Base-by-base conservation (phyloP, 192 early-diverging fungal genomes). In the Lobosporangium transversale region DNA sequence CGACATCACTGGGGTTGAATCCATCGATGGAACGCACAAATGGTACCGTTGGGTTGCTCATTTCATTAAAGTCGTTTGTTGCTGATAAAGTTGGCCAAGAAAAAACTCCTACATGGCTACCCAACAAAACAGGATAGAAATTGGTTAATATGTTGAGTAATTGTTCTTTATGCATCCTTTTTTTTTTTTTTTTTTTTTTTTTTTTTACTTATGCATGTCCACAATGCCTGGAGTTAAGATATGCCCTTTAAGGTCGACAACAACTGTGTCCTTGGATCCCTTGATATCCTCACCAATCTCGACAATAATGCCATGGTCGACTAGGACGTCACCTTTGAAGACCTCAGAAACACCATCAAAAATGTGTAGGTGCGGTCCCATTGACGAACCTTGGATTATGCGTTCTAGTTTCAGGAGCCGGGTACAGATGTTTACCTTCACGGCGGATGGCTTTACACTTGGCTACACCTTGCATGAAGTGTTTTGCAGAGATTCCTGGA, bases 191-290 rank as follows among this genome's bases (percentile, higher is more conserved):
- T 23, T 29, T 8, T 53, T 30, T 31, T 24, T 30, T 2, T 45
- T 47, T n/a, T 14, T 31, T 57, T 73, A 82, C 81, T 76, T 82
- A 78, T 89, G 84, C 90, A 89, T 89, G 62, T 93, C 93, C 2
- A 94, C 86, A 33, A 94, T 82, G 42, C 93, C 93, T 18, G 93
- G 93, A 15, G 91, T 90, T 18, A 94, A 70, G 48, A 83, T 81
- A 37, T 87, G 83, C 4, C 88, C 88, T 35, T 87, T 80, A 36
- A 89, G 84, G 66, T 94, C 88, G 17, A 93, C 78, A 6, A 88
- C 70, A 9, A 74, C 60, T 0, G 67, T 64, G 8, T 73, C 79
- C 27, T 82, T 64, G 17, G 71, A 54, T 0, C 59, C 73, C 15
- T 80, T 47, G 24, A 88, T 63, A 29, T 70, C 62, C 11, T 63